Conservation (phyloP, 139 green algal species). For the Coelastrella sp. region DNA sequence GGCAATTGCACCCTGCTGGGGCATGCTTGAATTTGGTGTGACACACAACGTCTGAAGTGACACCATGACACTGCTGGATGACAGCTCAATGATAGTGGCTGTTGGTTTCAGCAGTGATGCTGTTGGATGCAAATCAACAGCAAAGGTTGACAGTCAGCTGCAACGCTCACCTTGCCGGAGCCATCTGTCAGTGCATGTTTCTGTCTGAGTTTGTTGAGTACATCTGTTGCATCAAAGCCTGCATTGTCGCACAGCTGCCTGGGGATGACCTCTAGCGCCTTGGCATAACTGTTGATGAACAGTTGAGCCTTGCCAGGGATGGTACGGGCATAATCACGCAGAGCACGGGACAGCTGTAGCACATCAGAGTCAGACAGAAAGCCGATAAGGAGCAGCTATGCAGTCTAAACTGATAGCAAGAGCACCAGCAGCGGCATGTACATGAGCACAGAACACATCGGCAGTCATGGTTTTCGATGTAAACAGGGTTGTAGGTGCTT, state of each 20-base stretch:
- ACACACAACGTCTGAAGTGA: no score
- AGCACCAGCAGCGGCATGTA: no score
- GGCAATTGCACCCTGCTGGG: no score
- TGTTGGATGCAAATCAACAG: not conserved
- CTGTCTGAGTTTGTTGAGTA: constrained; percentile 98
- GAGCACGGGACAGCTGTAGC: constrained; percentile 45
- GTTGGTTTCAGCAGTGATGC: no score
- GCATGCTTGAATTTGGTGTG: no score
- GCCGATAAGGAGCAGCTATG: no score
- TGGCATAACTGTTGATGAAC: constrained; percentile 96
- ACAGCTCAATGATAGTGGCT: no score
- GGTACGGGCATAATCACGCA: constrained; percentile 65
- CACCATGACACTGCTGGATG: no score
- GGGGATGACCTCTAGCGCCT: constrained; percentile 95
- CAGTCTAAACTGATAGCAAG: no score
- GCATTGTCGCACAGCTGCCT: constrained; percentile 98
- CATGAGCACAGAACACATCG: no score
- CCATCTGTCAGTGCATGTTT: constrained; percentile 86
- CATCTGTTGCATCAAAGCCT: constrained; percentile 97
- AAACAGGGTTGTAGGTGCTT: no score
- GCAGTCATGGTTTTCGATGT: no score
- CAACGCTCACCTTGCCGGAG: constrained; percentile 56
- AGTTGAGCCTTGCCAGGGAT: constrained; percentile 91
- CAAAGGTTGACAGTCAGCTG: not conserved
- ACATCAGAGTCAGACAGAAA: not conserved